Percentiles rank a stretch among this genome's conserved stretches.
These are phyloP conservation scores for Fagus sylvatica DNA, from an alignment of 306 rosid genomes.

Conservation along the genomic window DNA sequence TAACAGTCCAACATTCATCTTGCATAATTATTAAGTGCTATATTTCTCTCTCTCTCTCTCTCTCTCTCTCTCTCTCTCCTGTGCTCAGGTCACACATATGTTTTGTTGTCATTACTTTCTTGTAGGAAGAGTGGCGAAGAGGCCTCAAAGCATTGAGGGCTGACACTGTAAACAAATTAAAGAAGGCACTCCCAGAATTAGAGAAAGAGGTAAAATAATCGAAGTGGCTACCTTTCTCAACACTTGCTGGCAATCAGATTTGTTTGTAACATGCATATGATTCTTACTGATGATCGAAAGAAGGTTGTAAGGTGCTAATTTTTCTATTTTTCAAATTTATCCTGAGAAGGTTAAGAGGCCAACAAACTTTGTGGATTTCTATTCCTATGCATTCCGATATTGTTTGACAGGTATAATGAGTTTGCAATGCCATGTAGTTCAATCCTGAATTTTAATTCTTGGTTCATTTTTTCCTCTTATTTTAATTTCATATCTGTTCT, in stretches of 20 bases:
- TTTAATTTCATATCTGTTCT: neutral
- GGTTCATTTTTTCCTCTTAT: slow-evolving; percentile 5
- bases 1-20: neutral
- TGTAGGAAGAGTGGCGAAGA: slow-evolving; percentile 94
- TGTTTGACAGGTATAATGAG: slow-evolving; percentile 78
- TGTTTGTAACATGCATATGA: neutral
- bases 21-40: neutral
- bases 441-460: neutral
- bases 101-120: slow-evolving; percentile 1
- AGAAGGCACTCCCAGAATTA: slow-evolving; percentile 87
- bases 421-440: neutral
- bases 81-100: slow-evolving; percentile 20
- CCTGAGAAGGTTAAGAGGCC: slow-evolving; percentile 75
- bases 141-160: slow-evolving; percentile 89
- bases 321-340: slow-evolving; percentile 26
- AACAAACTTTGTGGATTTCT: slow-evolving; percentile 83
- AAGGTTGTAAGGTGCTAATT: slow-evolving; percentile 25
- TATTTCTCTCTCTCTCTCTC: neutral
- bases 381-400: slow-evolving; percentile 86
- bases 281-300: slow-evolving; percentile 12
- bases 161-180: slow-evolving; percentile 78
- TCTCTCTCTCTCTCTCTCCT: neutral
- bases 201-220: slow-evolving; percentile 80
- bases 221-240: slow-evolving; percentile 8
- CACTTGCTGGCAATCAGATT: slow-evolving; percentile 1